Evolutionary conservation across 495 filamentous ascomycete genomes (phyloP), one percentile per base, ranked within the genome.

Genomic region (Copromyces sp.): DNA sequence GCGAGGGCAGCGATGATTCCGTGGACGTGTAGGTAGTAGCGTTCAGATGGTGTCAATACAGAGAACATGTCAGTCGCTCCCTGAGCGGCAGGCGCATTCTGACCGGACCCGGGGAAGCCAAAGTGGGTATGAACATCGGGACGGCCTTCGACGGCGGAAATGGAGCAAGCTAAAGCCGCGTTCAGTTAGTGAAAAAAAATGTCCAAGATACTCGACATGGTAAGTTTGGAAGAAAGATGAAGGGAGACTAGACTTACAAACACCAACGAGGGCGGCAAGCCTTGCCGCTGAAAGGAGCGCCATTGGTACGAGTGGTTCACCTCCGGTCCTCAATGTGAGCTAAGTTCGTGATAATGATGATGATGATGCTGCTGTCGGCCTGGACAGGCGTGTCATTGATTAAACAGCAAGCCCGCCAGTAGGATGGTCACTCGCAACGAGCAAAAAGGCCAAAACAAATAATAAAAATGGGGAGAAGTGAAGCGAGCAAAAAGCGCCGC

Each of bases 1-100:
- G 84, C 81, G 9, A 84, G 65, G 29, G 77, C 65, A 24, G 78
- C 84, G 9, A 86, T 71, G 24, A 83, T 77, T 32, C 83, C 84
- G 79, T 87, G 85, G 38, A 78, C 77, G 9, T 73, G 80, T 9
- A 80, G 78, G 61, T 76, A 71, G 44, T 71, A n/a, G 4, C 1
- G 14, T 41, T 12, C 2, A 41, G 0, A 41, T 41, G 40, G 0
- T 41, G 0, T 7, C 40, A 12, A 7, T 24, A 17, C 6, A 16
- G 42, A 0, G 7, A 4, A 3, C 2, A 17, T 11, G 44, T 4
- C 44, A 20, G 3, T 0, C 7, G 16, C 45, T 24, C 3, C 9
- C 3, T 53, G 45, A 24, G 45, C 45, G 20, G 24, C n/a, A 53
- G n/a, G 47, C 24, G 24, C 20, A 20, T 20, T 14, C 4, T 59